A percentile compares a stretch with the other conserved stretches of the same genome.
phyloP scores from a whole-genome alignment of 2,329 filamentous ascomycete species.

The Cercospora sp. region DNA sequence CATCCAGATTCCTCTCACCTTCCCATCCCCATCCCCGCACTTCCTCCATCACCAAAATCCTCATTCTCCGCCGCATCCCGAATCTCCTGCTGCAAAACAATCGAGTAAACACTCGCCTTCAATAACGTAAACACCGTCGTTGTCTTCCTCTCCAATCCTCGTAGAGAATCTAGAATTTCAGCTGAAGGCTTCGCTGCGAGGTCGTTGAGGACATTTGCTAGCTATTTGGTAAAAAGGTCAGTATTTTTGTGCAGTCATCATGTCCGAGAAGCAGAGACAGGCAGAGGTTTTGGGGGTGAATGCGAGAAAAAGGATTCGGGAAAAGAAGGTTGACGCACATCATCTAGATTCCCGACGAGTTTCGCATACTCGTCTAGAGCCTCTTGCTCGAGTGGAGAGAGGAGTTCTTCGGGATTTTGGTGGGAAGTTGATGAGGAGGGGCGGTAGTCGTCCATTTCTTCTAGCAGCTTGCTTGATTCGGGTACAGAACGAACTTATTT shows the following conservation, averaged over 20 bases:
- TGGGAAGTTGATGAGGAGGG: conserved; percentile 6
- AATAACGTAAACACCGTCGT: conserved; percentile 91
- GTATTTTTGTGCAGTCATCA: neutral
- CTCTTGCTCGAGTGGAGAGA: conserved; percentile 85
- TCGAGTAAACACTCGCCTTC: conserved; percentile 98
- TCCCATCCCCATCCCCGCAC: conserved; percentile 1
- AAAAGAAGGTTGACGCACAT: conserved; percentile 53
- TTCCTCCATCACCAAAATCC: neutral
- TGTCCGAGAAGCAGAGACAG: too few relatives aligned
- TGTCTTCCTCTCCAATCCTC: conserved; percentile 90
- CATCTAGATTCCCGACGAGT: conserved; percentile 86
- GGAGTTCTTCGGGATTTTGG: conserved; percentile 24
- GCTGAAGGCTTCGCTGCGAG: conserved; percentile 64
- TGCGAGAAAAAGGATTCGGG: too few relatives aligned
- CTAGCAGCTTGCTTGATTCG: neutral
- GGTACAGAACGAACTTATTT: neutral
- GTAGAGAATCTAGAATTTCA: conserved; percentile 80
- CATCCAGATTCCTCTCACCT: neutral
- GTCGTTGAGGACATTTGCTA: conserved; percentile 62
- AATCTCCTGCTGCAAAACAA: conserved; percentile 96
- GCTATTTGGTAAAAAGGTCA: conserved; percentile 33
- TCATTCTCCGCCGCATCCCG: conserved; percentile 59
- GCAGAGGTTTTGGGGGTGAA: too few relatives aligned
- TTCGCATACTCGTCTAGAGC: conserved; percentile 91
- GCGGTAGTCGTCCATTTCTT: conserved; percentile 20